Evolutionary conservation across 2,329 filamentous ascomycete genomes (phyloP).

Genomic region (Trichoderma afroharzianum): DNA sequence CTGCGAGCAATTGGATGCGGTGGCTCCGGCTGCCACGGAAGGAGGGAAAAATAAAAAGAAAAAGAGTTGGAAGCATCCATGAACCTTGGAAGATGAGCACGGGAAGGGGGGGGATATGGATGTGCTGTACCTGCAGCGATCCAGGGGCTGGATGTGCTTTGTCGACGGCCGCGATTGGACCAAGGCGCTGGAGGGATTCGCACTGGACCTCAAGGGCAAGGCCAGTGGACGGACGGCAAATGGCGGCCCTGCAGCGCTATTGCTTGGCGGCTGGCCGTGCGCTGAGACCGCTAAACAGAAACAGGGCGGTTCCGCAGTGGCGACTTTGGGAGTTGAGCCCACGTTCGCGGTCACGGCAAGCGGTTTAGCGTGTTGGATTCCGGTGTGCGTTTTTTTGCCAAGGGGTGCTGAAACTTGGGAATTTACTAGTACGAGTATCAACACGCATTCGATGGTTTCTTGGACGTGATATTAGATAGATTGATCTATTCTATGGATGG

Average conservation of each 20-base stretch:
- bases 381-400: not conserved
- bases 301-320: not conserved
- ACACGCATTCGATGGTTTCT: too few relatives aligned
- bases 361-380: not conserved
- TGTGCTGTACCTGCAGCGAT: conserved; percentile 6
- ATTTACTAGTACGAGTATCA: not conserved
- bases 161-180: not conserved
- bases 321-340: not conserved
- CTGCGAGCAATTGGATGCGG: not conserved
- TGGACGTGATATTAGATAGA: too few relatives aligned
- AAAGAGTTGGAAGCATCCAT: not conserved
- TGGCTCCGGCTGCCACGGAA: conserved; percentile 5
- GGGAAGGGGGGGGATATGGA: not conserved
- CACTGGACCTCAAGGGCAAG: not conserved
- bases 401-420: not conserved
- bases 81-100: not conserved
- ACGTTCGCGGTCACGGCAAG: not conserved
- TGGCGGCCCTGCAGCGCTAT: not conserved
- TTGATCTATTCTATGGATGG: not conserved
- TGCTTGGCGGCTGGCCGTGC: not conserved
- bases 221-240: not conserved
- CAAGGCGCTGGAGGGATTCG: not conserved
- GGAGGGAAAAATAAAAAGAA: not conserved
- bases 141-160: not conserved
- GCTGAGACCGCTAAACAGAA: not conserved